phyloP scores from a whole-genome alignment of 345 rosid genomes.

The Boechera divaricarpa region DNA sequence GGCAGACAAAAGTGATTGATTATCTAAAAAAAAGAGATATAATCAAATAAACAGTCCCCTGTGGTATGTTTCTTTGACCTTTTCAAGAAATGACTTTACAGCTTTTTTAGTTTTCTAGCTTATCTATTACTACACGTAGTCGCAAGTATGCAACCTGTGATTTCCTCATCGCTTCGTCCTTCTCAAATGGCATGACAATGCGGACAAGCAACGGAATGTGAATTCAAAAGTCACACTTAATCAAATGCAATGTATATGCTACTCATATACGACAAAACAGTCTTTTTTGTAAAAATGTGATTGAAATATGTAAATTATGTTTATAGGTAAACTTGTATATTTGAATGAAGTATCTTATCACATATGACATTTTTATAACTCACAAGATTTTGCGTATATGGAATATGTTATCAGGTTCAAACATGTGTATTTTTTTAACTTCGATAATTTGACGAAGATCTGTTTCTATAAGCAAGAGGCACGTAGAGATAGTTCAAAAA shows the following conservation, averaged over 20 bases:
- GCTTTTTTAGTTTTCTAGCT: slow-evolving; percentile 23
- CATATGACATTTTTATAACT: background rate
- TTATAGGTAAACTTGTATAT: background rate
- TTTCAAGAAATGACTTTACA: slow-evolving; percentile 36
- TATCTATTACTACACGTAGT: slow-evolving; percentile 12
- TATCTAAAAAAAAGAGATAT: slow-evolving; percentile 14
- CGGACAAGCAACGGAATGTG: slow-evolving; percentile 19
- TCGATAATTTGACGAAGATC: background rate
- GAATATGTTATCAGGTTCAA: background rate
- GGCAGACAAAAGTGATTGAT: slow-evolving; percentile 43
- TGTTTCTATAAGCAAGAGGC: background rate
- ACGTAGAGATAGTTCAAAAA: background rate
- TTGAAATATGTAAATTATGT: background rate
- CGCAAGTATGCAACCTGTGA: slow-evolving; percentile 7
- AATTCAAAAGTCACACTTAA: background rate
- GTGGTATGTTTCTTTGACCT: slow-evolving; percentile 38
- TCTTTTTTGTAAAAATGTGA: background rate
- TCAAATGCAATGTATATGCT: slow-evolving; percentile 1
- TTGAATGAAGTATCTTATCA: background rate
- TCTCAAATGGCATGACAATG: background rate
- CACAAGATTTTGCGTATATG: background rate
- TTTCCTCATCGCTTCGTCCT: background rate
- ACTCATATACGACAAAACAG: background rate
- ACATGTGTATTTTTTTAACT: background rate
- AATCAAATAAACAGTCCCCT: slow-evolving; percentile 36